phyloP scores from a whole-genome alignment of 805 yeast species.

The Saccharomycopsis synnaedendra region DNA sequence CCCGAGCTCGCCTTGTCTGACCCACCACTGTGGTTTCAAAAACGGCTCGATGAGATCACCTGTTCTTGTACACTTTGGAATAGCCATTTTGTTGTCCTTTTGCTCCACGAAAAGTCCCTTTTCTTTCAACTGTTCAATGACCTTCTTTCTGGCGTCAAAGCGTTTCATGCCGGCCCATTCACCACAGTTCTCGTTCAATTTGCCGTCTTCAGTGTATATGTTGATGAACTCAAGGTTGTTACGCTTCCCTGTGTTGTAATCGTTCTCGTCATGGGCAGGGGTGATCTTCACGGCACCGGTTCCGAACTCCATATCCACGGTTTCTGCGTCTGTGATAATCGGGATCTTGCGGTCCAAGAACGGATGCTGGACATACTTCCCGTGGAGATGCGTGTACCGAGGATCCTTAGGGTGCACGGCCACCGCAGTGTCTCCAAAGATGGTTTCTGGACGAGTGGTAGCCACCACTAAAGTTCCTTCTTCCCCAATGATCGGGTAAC shows the following conservation, averaged over 20 bases:
- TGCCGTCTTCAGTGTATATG: slow-evolving; percentile 87
- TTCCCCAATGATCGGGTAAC: slow-evolving; percentile 73
- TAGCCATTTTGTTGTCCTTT: slow-evolving; percentile 89
- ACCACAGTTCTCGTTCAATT: slow-evolving; percentile 85
- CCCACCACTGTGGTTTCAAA: slow-evolving; percentile 99
- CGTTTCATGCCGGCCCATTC: slow-evolving; percentile 86
- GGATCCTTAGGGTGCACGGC: slow-evolving; percentile 96
- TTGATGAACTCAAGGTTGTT: slow-evolving; percentile 79
- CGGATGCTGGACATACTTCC: slow-evolving; percentile 85
- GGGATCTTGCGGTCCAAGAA: slow-evolving; percentile 79
- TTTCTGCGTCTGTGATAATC: slow-evolving; percentile 78
- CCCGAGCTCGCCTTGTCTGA: slow-evolving; percentile 82
- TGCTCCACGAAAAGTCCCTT: slow-evolving; percentile 73
- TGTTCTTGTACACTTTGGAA: slow-evolving; percentile 90
- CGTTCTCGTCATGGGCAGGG: slow-evolving; percentile 97
- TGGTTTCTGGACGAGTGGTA: slow-evolving; percentile 97
- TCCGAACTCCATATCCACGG: slow-evolving; percentile 99
- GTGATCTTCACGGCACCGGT: slow-evolving; percentile 99
- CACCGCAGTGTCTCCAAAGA: slow-evolving; percentile 95
- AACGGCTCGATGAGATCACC: slow-evolving; percentile 96
- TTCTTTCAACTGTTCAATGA: slow-evolving; percentile 68
- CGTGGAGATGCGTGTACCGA: slow-evolving; percentile 90
- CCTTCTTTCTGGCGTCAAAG: slow-evolving; percentile 83
- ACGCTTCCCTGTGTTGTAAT: slow-evolving; percentile 94
- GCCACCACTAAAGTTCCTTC: slow-evolving; percentile 79